Evolutionary conservation across 2,329 filamentous ascomycete genomes (phyloP), one percentile per base, ranked within the genome.

Genomic region (Lasiodiplodia theobromae): DNA sequence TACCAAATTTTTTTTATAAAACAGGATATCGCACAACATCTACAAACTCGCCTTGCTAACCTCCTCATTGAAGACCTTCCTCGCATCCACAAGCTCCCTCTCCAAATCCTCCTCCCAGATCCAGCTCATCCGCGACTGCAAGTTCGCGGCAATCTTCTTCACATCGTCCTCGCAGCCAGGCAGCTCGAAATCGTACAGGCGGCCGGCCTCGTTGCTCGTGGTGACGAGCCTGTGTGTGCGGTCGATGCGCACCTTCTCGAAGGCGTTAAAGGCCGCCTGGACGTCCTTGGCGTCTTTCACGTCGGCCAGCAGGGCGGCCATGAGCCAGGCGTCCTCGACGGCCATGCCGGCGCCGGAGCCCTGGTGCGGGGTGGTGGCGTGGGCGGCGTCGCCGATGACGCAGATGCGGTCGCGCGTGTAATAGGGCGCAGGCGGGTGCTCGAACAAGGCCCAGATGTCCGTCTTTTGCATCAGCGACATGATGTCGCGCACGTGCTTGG

Each of bases 331-430:
- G 69, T 88, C 87, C 74, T 88, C 87, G 67, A 88, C 81, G 16
- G 85, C 86, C 73, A 85, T 83, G 2, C 86, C 85, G 1, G 86
- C 87, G 6, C 87, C 87, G 0, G 86, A 82, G 3, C 86, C 86
- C 11, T 86, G 82, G 74, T 88, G 85, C 0, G 87, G 87, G 0
- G 83, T 84, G 0, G 81, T 77, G 0, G 86, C 86, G 70, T 89
- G 87, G 4, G 87, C 87, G 0, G 86, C 86, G 70, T 89, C 87
- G 6, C 87, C 87, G 0, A 86, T 79, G 1, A 88, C 71, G 58
- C 83, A 80, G 10, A 83, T 71, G 0, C 76, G 72, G 2, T 72
- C 71, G 56, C 75, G 74, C 57, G 72, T 76, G 71, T 82, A 84
- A 1, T 76, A 81, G 6, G 73, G 75, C 7, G 83, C 81, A 10